Evolutionary conservation across 345 rosid genomes (phyloP).

Genomic region (Geranium brycei): DNA sequence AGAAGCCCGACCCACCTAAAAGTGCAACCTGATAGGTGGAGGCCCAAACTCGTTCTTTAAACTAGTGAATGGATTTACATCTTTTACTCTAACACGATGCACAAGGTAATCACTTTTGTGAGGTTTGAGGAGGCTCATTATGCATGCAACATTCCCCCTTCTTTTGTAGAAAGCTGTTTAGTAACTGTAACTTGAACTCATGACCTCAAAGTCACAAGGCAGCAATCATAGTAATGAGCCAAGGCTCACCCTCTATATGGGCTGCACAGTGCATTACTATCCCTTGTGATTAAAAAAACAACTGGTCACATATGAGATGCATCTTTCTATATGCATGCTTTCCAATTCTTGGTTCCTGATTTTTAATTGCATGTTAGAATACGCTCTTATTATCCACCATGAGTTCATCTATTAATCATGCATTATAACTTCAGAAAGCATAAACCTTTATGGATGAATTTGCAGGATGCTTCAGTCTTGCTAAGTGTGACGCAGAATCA

Average conservation of each 20-base stretch:
- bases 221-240: neutral
- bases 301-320: neutral
- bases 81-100: no score
- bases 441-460: conserved; percentile 13
- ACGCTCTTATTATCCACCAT: neutral
- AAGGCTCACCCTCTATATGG: neutral
- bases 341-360: neutral
- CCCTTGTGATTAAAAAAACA: neutral
- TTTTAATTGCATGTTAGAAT: neutral
- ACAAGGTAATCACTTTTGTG: no score
- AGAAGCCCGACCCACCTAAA: no score
- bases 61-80: no score
- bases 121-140: no score
- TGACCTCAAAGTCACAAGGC: neutral
- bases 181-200: no score
- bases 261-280: no score
- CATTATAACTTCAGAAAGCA: neutral
- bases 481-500: conserved; percentile 62
- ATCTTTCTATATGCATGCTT: neutral
- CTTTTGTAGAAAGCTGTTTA: no score
- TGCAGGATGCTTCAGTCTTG: conserved; percentile 77
- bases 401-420: neutral
- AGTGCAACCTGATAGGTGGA: no score
- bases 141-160: no score
- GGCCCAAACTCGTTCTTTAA: no score